These are phyloP conservation scores for Stachybotrys chlorohalonatus DNA, from an alignment of 2,329 filamentous ascomycete genomes.

Conservation along the genomic window DNA sequence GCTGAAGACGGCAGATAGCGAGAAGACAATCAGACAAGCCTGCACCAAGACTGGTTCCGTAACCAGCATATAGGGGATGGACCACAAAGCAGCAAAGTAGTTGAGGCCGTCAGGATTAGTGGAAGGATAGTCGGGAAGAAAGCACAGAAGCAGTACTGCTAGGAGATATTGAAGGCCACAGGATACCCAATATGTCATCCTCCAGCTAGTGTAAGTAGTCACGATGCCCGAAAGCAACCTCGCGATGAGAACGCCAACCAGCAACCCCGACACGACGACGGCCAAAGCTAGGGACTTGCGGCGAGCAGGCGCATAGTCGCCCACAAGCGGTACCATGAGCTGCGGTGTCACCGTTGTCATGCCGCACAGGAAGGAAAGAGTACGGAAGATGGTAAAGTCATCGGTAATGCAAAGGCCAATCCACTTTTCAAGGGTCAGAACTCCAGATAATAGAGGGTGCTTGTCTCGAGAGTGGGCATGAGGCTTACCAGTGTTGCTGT, in stretches of 20 bases:
- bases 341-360: constrained; percentile 71
- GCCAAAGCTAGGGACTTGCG: constrained; percentile 61
- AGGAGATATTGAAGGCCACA: constrained; percentile 63
- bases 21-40: constrained; percentile 57
- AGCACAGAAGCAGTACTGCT: constrained; percentile 54
- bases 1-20: constrained; percentile 42
- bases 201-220: constrained; percentile 65
- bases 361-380: constrained; percentile 64
- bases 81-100: constrained; percentile 57
- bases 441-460: not conserved
- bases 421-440: constrained; percentile 32
- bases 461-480: not conserved
- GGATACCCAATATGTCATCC: constrained; percentile 70
- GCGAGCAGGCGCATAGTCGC: constrained; percentile 63
- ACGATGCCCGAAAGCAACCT: constrained; percentile 68
- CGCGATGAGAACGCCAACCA: constrained; percentile 68
- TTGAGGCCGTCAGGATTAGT: constrained; percentile 58
- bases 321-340: constrained; percentile 71
- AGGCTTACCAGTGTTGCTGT: constrained; percentile 56
- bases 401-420: constrained; percentile 62
- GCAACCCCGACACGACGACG: constrained; percentile 65
- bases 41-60: constrained; percentile 63
- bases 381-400: constrained; percentile 55
- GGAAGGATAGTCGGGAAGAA: constrained; percentile 73
- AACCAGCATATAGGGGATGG: constrained; percentile 54